These are phyloP conservation scores for Suhomyces wounanorum DNA, from an alignment of 1,139 yeast genomes.

Conservation along the genomic window DNA sequence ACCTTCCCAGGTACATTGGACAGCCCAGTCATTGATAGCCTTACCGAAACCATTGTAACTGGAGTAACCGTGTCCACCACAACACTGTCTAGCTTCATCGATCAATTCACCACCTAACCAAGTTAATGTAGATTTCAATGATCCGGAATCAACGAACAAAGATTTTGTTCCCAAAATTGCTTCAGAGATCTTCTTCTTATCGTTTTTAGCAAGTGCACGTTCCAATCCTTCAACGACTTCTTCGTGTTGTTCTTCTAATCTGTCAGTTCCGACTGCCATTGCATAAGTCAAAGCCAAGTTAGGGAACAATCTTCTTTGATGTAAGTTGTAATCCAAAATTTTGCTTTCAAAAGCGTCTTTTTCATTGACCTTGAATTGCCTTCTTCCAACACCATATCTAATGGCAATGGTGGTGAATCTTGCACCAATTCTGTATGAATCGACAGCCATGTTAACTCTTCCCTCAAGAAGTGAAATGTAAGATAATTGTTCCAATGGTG, in stretches of 20 bases:
- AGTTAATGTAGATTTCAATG: constrained; percentile 85
- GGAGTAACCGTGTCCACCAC: constrained; percentile 97
- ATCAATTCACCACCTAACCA: constrained; percentile 81
- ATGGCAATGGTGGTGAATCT: constrained; percentile 82
- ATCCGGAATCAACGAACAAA: constrained; percentile 82
- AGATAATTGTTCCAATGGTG: constrained; percentile 85
- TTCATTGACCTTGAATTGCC: constrained; percentile 64
- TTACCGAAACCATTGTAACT: constrained; percentile 88
- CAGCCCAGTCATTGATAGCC: constrained; percentile 90
- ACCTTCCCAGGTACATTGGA: constrained; percentile 98
- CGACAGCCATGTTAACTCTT: constrained; percentile 85
- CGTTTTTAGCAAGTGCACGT: constrained; percentile 48
- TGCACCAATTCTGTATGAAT: constrained; percentile 78
- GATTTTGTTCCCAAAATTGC: constrained; percentile 71
- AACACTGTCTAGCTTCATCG: constrained; percentile 90
- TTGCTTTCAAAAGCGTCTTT: constrained; percentile 51
- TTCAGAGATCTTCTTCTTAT: constrained; percentile 40
- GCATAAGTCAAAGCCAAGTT: constrained; percentile 79
- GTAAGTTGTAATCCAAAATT: constrained; percentile 79
- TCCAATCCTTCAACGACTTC: constrained; percentile 58
- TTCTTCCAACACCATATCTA: constrained; percentile 86
- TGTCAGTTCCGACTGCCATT: constrained; percentile 71
- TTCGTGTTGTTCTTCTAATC: constrained; percentile 57
- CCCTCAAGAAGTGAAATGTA: constrained; percentile 88
- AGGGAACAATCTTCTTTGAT: constrained; percentile 84